phyloP scores from a whole-genome alignment of 2,329 filamentous ascomycete species.

The Fusarium staphyleae region DNA sequence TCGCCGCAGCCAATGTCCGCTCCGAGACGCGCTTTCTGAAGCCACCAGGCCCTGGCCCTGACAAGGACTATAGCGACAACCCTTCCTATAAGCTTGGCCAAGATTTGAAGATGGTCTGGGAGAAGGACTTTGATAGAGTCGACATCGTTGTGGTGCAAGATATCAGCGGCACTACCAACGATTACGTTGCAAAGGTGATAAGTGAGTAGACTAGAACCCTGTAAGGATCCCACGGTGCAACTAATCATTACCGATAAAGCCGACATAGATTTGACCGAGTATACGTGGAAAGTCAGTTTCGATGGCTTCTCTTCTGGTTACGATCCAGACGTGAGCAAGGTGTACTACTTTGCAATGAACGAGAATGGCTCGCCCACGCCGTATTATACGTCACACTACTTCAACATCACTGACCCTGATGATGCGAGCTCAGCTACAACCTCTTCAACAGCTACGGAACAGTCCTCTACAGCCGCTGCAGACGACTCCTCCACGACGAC shows the following conservation, averaged over 20 bases:
- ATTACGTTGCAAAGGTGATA: not conserved
- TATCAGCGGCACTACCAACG: not conserved
- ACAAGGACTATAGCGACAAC: slow-evolving; percentile 3
- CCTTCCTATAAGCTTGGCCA: not conserved
- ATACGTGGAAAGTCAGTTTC: slow-evolving; percentile 3
- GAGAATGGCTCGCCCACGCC: not conserved
- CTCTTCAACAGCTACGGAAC: not conserved
- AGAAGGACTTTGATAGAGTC: slow-evolving; percentile 3
- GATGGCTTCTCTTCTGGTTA: slow-evolving; percentile 1
- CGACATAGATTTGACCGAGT: not conserved
- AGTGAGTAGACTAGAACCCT: not conserved
- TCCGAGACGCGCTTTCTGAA: not conserved
- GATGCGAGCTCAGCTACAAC: not conserved
- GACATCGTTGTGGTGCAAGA: slow-evolving; percentile 3
- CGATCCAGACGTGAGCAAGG: slow-evolving; percentile 4
- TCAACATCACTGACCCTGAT: slow-evolving; percentile 4
- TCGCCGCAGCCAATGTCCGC: not conserved
- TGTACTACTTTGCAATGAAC: slow-evolving; percentile 4
- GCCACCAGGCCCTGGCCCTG: not conserved
- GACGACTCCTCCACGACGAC: not conserved
- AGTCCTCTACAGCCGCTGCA: not conserved
- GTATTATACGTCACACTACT: slow-evolving; percentile 3
- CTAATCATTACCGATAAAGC: not conserved
- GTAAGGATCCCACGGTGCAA: not conserved
- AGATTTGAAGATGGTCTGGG: slow-evolving; percentile 3